Evolutionary conservation across 1,284 basidiomycete genomes (phyloP), one percentile per base, ranked within the genome.

Genomic region (Phellopilus nigrolimitatus): DNA sequence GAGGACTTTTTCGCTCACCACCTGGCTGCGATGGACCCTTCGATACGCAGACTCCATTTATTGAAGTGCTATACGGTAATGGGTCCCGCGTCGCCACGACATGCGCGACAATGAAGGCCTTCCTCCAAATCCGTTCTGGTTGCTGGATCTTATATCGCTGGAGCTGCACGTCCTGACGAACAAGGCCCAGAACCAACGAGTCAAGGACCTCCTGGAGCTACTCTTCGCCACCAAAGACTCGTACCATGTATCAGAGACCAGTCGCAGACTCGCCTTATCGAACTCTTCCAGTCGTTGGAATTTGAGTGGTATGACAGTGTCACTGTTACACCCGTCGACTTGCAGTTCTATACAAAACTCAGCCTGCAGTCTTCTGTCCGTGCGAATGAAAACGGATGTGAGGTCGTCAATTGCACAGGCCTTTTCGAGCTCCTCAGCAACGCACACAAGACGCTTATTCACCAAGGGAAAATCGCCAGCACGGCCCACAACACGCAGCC

Each of bases 1-100:
- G 90, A 95, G 66, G 86, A 94, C 61, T 98, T 95, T 71, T 92
- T 95, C 59, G 81, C 83, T 1, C 78, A 85, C 6, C 94, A 97
- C 65, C 76, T 97, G 17, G 77, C 82, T 2, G 79, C 73, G 17
- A 73, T 95, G 15, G 84, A 0, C 80, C 84, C 0, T 64, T 70
- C 22, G 68, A 69, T 1, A 57, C 68, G 0, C 71, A 71, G 30
- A 74, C 76, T 3, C 76, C 82, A 0, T 72, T 71, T 49, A 86
- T 95, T 27, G 71, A 84, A 33, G 79, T 91, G 1, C 67, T 78
- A 28, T 92, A 88, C 61, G 71, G 73, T 10, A 89, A 94, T 59
- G 84, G 89, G 4, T 76, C 79, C 12, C 74, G 80, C 15, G 74
- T 92, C n/a, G n/a, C n/a, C n/a, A n/a, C n/a, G n/a, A n/a, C n/a